Percentiles rank a stretch among this genome's conserved stretches.
Evolutionary conservation across 257 asterid genomes (phyloP).

Genomic region (Paulownia fortunei): DNA sequence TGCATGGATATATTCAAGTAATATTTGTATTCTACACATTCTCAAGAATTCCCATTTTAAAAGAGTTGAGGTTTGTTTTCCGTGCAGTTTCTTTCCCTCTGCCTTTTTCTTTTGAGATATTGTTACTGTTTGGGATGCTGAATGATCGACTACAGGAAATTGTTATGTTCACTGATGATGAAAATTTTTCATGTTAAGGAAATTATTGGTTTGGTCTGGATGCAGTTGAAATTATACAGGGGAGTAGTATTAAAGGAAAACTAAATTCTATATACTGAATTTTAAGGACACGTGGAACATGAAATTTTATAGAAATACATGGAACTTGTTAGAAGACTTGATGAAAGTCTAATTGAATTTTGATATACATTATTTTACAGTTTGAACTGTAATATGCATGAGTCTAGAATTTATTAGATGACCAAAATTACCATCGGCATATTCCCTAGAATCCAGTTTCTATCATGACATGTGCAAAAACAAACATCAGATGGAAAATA

Average conservation of each 20-base stretch:
- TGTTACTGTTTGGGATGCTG: not conserved
- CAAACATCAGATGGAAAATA: not conserved
- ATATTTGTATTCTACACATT: not conserved
- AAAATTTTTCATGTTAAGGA: not conserved
- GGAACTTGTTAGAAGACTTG: not conserved
- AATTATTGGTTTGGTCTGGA: constrained; percentile 1
- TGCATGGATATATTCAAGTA: constrained; percentile 15
- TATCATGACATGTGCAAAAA: not conserved
- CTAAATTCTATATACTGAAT: not conserved
- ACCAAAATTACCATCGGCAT: not conserved
- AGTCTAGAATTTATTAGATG: not conserved
- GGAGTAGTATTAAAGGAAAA: not conserved
- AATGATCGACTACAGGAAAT: not conserved
- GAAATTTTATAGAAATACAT: not conserved
- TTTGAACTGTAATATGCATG: not conserved
- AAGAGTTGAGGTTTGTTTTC: not conserved
- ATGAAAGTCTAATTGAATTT: constrained; percentile 2
- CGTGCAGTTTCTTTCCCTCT: constrained; percentile 14
- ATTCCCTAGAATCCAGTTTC: not conserved
- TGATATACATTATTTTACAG: not conserved
- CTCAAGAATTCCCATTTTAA: constrained; percentile 4
- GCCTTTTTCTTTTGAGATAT: not conserved
- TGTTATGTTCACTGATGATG: constrained; percentile 10
- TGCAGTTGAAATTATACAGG: not conserved
- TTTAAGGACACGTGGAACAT: not conserved